Percentiles rank a stretch among this genome's conserved stretches.
These are phyloP conservation scores for Sphagnum magellanicum DNA, from an alignment of 228 moss, liverwort and hornwort species.

Conservation along the genomic window DNA sequence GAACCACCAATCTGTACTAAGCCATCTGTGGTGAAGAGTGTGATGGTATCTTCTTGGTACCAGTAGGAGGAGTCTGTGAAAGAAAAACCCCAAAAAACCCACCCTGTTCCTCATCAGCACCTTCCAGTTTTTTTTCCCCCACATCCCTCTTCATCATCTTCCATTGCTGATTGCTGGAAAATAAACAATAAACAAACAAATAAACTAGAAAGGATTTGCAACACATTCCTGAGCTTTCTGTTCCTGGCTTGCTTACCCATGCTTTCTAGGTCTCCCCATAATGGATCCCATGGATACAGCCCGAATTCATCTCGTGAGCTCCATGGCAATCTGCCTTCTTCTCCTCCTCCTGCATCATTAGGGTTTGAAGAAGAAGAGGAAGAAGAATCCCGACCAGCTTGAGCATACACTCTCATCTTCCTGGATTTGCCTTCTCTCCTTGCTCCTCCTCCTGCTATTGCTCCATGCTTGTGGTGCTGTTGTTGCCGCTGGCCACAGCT, in stretches of 20 bases:
- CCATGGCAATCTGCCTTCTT: constrained; percentile 31
- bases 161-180: neutral
- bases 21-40: constrained; percentile 85
- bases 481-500: too few species aligned
- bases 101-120: neutral
- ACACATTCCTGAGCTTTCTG: neutral
- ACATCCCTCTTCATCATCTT: neutral
- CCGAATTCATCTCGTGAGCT: constrained; percentile 81
- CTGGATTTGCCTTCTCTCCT: neutral
- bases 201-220: neutral
- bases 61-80: constrained; percentile 58
- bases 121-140: neutral
- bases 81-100: neutral
- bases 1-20: constrained; percentile 81
- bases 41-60: constrained; percentile 79
- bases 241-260: constrained; percentile 22
- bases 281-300: constrained; percentile 90
- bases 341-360: constrained; percentile 38
- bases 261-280: constrained; percentile 57
- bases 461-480: too few species aligned
- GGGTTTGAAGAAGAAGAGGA: neutral
- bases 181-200: neutral
- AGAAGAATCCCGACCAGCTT: constrained; percentile 13
- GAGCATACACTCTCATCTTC: constrained; percentile 5
- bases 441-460: too few species aligned